Evolutionary conservation across 108 stramenopile genomes (phyloP), one percentile per base, ranked within the genome.

Genomic region (Ochromonas danica): DNA sequence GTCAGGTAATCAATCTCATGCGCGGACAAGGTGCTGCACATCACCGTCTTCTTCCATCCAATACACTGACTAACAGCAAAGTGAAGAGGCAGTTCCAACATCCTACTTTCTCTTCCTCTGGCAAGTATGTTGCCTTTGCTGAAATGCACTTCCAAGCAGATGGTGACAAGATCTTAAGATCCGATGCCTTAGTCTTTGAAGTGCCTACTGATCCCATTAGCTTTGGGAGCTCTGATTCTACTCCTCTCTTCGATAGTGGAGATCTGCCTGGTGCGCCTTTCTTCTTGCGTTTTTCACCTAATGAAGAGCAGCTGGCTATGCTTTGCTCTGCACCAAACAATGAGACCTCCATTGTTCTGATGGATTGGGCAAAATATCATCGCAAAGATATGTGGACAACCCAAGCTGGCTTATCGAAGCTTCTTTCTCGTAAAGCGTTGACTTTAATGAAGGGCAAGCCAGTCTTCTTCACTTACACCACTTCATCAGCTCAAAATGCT

Each of bases 241-340:
- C 25, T 3, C 63, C 63, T 6, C 6, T 35, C 6, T 67, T 67
- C 31, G 63, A 67, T 36, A 14, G 14, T 28, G 63, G 63, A 36
- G 33, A 28, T 14, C 25, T 67, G 31, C 63, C 63, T 36, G 63
- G 63, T 28, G 63, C 63, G 63, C 63, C 63, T 6, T 67, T 67
- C 63, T 67, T 67, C 31, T 6, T 67, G 30, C 63, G 63, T 6
- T 67, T 67, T 36, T 67, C 63, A 10, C 63, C 63, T 28, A 25
- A 67, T 36, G 35, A 36, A 35, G 33, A 67, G 63, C 17, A 33
- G 3, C 31, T 67, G 31, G 27, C 63, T 10, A 67, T 36, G 63
- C 63, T 36, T 3, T 67, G 35, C 35, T 10, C 63, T 67, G 3
- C 63, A 6, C 63, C 63, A 36, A 67, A 67, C 22, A 22, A 22